Evolutionary conservation across 2,329 filamentous ascomycete genomes (phyloP).

Genomic region (Celoporthe dispersa): DNA sequence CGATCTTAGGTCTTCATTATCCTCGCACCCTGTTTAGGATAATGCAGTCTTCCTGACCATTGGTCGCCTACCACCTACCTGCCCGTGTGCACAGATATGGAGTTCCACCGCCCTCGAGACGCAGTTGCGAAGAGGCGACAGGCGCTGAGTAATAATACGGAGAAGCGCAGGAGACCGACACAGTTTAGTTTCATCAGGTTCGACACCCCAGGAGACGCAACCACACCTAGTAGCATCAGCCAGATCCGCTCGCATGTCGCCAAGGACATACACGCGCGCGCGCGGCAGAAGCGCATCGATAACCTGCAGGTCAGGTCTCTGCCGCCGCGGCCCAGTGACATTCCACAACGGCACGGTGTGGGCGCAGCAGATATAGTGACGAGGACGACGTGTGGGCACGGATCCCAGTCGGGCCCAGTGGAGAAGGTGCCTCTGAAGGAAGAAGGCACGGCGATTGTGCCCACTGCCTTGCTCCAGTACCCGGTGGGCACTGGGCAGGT

Average conservation of each 20-base stretch:
- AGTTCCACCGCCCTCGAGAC: neutral
- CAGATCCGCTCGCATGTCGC: conserved; percentile 11
- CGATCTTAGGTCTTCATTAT: neutral
- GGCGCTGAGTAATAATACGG: neutral
- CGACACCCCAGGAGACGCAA: neutral
- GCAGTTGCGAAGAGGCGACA: neutral
- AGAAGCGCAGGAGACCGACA: neutral
- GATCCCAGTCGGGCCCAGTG: neutral
- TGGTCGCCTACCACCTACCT: neutral
- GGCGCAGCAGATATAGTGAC: neutral
- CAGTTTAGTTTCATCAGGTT: conserved; percentile 1
- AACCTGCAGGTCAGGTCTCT: conserved; percentile 4
- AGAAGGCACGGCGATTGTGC: neutral
- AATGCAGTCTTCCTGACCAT: neutral
- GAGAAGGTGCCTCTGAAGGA: neutral
- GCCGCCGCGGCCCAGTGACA: neutral
- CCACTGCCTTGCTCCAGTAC: neutral
- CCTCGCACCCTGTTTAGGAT: neutral
- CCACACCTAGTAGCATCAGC: neutral
- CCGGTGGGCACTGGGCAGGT: neutral
- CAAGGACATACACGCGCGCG: conserved; percentile 1
- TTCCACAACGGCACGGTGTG: neutral
- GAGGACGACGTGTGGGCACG: neutral
- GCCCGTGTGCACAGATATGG: neutral
- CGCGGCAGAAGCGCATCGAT: conserved; percentile 12